phyloP scores from a whole-genome alignment of 257 asterid species.

The Nicotiana tabacum region DNA sequence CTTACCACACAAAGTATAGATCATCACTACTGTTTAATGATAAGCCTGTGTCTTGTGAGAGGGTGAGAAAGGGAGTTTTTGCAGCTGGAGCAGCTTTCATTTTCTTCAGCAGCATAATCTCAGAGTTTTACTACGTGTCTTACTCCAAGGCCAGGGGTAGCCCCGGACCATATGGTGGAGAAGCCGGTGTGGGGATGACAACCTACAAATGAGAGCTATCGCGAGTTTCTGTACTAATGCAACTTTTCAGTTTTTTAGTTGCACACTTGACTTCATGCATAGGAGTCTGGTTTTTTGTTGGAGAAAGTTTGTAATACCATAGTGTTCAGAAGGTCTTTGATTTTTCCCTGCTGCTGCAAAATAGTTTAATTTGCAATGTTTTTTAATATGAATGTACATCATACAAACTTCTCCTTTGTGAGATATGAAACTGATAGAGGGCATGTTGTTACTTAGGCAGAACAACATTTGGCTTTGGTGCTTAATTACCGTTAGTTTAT shows the following conservation, averaged over 20 bases:
- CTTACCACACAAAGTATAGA: constrained; percentile 27
- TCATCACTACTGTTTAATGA: constrained; percentile 18
- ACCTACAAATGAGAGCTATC: constrained; percentile 11
- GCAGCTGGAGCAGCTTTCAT: constrained; percentile 44
- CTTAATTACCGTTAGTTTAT: no score
- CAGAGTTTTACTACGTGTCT: constrained; percentile 22
- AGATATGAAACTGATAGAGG: no score
- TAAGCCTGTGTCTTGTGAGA: constrained; percentile 33
- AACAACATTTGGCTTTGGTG: no score
- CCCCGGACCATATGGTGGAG: constrained; percentile 21
- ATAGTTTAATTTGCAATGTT: not conserved
- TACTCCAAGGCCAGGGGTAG: constrained; percentile 27
- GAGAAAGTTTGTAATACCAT: constrained; percentile 7
- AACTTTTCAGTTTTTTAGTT: constrained; percentile 3
- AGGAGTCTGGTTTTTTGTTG: constrained; percentile 21
- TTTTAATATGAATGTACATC: not conserved
- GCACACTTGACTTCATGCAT: constrained; percentile 5
- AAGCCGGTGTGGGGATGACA: constrained; percentile 31
- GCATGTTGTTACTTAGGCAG: no score
- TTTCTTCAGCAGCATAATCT: constrained; percentile 31
- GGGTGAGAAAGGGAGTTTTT: constrained; percentile 38
- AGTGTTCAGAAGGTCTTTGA: constrained; percentile 3
- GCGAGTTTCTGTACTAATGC: not conserved
- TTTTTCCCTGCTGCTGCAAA: constrained; percentile 9
- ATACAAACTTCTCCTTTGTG: no score